phyloP scores from a whole-genome alignment of 768 basidiomycete species.

The Leccinum fibrillosum region DNA sequence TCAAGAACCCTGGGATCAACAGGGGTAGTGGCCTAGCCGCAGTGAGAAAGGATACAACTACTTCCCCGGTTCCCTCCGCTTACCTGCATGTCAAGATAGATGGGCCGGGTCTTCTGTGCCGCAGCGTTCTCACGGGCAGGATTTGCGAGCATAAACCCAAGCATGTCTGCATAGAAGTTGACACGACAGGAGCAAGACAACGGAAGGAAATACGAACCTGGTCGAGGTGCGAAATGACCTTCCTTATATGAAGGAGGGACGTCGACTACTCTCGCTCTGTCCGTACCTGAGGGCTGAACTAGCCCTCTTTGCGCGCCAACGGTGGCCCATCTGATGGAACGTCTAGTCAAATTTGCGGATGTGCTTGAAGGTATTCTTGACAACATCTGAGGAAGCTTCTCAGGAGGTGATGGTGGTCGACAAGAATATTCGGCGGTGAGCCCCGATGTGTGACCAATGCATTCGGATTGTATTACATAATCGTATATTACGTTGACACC shows the following conservation, averaged over 20 bases:
- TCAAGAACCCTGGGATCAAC: constrained; percentile 96
- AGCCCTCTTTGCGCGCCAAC: constrained; percentile 49
- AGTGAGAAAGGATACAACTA: constrained; percentile 5
- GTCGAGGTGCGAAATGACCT: constrained; percentile 62
- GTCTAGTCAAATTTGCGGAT: constrained; percentile 24
- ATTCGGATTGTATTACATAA: constrained; percentile 19
- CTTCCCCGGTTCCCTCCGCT: constrained; percentile 16
- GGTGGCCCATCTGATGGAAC: constrained; percentile 21
- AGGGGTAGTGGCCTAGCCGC: constrained; percentile 85
- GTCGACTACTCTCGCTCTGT: constrained; percentile 80
- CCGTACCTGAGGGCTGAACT: constrained; percentile 80
- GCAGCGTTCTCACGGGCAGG: constrained; percentile 55
- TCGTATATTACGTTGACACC: constrained; percentile 14
- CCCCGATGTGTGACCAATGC: constrained; percentile 8
- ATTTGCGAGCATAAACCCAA: constrained; percentile 79
- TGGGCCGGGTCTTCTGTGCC: constrained; percentile 72
- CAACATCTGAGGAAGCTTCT: constrained; percentile 42
- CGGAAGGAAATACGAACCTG: constrained; percentile 44
- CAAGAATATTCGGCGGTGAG: not conserved
- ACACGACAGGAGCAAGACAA: not conserved
- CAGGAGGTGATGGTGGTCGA: constrained; percentile 13
- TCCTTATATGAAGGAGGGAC: constrained; percentile 72
- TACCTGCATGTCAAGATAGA: constrained; percentile 98
- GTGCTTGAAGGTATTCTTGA: constrained; percentile 49
- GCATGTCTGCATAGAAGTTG: constrained; percentile 60